These are phyloP conservation scores for Diaporthe longicolla DNA, from an alignment of 2,329 filamentous ascomycete genomes.

Conservation along the genomic window DNA sequence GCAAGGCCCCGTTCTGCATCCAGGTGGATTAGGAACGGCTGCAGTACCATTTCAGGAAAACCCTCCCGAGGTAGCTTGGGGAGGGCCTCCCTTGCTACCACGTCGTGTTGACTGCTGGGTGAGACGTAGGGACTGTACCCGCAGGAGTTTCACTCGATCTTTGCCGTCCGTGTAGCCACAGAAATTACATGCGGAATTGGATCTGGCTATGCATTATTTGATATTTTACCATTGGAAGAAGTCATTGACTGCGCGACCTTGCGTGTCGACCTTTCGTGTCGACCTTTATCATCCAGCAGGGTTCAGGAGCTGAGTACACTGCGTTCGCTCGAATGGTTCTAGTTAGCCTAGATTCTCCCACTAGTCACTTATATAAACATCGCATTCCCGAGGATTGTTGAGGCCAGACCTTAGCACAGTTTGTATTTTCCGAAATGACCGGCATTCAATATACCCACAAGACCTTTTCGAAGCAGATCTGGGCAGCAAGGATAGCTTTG, in stretches of 20 bases:
- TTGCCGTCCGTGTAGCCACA: neutral
- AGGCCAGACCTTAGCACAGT: neutral
- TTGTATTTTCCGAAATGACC: neutral
- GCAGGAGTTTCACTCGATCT: slow-evolving; percentile 17
- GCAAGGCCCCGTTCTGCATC: slow-evolving; percentile 5
- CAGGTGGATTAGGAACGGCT: neutral
- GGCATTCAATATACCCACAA: neutral
- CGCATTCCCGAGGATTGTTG: slow-evolving; percentile 1
- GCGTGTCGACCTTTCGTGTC: too few species aligned
- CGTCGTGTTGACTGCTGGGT: neutral
- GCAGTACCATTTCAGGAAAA: neutral
- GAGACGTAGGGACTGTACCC: neutral
- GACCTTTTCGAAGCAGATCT: neutral
- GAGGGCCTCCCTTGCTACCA: neutral
- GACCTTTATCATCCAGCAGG: neutral
- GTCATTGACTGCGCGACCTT: neutral
- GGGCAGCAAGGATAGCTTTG: neutral
- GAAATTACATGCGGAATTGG: neutral
- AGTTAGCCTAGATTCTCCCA: neutral
- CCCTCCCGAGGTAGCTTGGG: neutral
- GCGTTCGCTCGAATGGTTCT: neutral
- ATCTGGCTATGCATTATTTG: neutral
- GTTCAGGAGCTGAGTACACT: neutral
- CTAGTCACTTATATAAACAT: neutral
- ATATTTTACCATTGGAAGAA: accelerated